Percentiles rank a stretch among this genome's conserved stretches.
These are phyloP conservation scores for Globisporangium uncinulatum DNA, from an alignment of 352 stramenopile species.

Conservation along the genomic window DNA sequence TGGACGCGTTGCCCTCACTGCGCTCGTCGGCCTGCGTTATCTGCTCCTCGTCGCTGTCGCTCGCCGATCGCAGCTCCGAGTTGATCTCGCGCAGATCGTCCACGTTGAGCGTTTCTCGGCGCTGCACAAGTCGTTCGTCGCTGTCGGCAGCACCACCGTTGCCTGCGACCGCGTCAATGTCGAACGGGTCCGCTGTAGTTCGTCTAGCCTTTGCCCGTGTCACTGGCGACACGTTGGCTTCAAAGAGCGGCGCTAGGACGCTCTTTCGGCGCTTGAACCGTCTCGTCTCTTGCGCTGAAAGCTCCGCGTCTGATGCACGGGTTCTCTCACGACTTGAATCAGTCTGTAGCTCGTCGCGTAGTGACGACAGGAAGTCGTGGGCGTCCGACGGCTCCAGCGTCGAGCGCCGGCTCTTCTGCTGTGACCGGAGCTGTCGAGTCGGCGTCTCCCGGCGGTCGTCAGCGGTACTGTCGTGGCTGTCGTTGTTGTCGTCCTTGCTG, in stretches of 20 bases:
- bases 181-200: slow-evolving; percentile 46
- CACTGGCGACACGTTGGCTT: slow-evolving; percentile 14
- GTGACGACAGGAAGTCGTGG: slow-evolving; percentile 31
- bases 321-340: slow-evolving; percentile 5
- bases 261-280: slow-evolving; percentile 6
- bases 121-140: slow-evolving; percentile 9
- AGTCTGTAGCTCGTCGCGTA: slow-evolving; percentile 16
- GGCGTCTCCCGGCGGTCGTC: neutral
- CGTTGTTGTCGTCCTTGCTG: neutral
- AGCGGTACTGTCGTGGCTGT: neutral
- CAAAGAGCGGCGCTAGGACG: slow-evolving; percentile 1
- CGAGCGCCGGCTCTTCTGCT: slow-evolving; percentile 19
- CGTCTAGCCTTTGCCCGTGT: slow-evolving; percentile 24
- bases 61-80: slow-evolving; percentile 9
- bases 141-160: neutral
- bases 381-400: slow-evolving; percentile 53
- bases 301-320: neutral
- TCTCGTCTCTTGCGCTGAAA: slow-evolving; percentile 1
- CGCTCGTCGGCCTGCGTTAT: neutral
- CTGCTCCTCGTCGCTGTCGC: neutral
- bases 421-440: slow-evolving; percentile 4
- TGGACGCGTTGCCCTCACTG: slow-evolving; percentile 6
- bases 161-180: slow-evolving; percentile 14
- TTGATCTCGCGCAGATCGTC: slow-evolving; percentile 39
- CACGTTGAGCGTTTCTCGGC: slow-evolving; percentile 58